Percentiles rank a stretch among this genome's conserved stretches.
phyloP scores from a whole-genome alignment of 257 asterid genomes.

The Coffea eugenioides region DNA sequence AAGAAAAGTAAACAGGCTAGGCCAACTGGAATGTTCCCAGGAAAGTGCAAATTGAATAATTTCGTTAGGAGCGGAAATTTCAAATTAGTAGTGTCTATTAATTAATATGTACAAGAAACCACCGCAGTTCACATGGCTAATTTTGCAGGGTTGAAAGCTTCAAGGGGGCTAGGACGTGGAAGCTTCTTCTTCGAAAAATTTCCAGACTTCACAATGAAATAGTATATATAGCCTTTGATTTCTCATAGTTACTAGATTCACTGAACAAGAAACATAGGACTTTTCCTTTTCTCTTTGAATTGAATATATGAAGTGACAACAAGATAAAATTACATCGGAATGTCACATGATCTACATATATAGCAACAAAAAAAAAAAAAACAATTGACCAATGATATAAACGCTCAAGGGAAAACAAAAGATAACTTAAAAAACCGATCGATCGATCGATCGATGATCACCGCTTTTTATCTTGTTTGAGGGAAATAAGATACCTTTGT shows the following conservation, averaged over 20 bases:
- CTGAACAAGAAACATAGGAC: not conserved
- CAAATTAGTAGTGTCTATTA: not conserved
- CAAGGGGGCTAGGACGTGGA: not conserved
- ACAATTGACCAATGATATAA: not conserved
- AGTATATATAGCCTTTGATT: not conserved
- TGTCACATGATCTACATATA: too few relatives aligned
- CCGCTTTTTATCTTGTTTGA: conserved; percentile 4
- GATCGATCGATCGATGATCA: not conserved
- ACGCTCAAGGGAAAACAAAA: not conserved
- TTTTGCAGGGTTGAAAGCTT: not conserved
- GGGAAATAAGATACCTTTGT: not conserved
- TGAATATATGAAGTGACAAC: not conserved
- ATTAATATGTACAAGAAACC: not conserved
- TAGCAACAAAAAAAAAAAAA: too few relatives aligned
- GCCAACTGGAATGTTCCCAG: not conserved
- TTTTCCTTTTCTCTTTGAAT: not conserved
- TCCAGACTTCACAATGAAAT: not conserved
- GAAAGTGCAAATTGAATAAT: not conserved
- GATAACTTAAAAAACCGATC: not conserved
- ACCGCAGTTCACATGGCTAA: not conserved
- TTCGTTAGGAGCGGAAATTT: not conserved
- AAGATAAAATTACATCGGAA: too few relatives aligned
- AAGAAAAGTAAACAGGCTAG: not conserved
- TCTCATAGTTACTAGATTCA: not conserved
- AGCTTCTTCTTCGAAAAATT: not conserved